Conservation (phyloP, 2,329 filamentous ascomycete species). For the Aspergillus niger region DNA sequence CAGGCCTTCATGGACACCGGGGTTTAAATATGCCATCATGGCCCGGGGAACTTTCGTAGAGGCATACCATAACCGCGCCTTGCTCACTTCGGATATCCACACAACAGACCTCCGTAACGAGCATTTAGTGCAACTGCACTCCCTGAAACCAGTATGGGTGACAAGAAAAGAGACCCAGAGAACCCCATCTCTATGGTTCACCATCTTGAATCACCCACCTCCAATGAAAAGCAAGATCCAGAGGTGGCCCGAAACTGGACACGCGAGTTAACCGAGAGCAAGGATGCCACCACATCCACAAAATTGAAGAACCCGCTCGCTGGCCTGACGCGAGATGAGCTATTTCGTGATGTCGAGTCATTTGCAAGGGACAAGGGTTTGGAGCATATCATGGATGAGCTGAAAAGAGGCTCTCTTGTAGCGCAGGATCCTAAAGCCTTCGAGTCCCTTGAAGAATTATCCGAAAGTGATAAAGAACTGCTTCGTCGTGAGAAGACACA, state of each 20-base stretch:
- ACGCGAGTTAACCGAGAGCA: neutral
- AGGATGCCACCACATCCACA: neutral
- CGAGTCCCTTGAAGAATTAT: constrained; percentile 63
- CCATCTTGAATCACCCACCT: neutral
- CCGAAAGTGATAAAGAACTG: constrained; percentile 5
- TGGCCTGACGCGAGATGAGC: neutral
- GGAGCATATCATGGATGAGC: constrained; percentile 53
- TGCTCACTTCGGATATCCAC: too few species aligned
- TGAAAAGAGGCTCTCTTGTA: constrained; percentile 63
- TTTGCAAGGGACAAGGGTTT: constrained; percentile 60
- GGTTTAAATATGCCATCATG: neutral
- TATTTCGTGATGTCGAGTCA: constrained; percentile 31
- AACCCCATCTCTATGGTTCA: neutral
- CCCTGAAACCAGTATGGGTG: neutral
- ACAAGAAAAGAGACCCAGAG: neutral
- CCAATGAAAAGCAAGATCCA: neutral
- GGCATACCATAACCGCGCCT: neutral
- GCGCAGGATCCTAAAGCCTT: constrained; percentile 69
- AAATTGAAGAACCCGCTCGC: neutral
- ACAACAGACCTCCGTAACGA: too few species aligned
- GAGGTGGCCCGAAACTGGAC: neutral
- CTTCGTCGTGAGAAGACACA: constrained; percentile 15
- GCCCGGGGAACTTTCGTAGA: neutral
- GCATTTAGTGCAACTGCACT: accelerated
- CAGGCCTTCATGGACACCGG: neutral